Conservation (phyloP, 305 asterid species). For the Solanum chacoense region DNA sequence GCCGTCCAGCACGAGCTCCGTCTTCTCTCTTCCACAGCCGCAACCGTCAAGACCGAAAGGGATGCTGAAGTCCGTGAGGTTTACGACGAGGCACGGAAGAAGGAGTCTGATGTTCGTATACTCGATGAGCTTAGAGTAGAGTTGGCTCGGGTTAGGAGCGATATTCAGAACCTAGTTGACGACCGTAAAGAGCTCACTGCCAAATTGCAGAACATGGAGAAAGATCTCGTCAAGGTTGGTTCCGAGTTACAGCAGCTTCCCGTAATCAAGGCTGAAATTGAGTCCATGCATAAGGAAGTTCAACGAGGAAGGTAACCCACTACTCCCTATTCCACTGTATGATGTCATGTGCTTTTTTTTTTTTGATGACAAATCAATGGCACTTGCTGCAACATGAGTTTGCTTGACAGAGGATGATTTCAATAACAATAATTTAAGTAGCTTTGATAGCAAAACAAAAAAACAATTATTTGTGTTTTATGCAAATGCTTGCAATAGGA, state of each 20-base stretch:
- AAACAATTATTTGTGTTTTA: neutral
- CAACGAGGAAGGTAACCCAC: conserved; percentile 65
- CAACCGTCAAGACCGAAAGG: conserved; percentile 51
- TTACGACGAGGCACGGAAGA: conserved; percentile 37
- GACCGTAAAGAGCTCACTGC: conserved; percentile 37
- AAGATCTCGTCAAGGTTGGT: conserved; percentile 24
- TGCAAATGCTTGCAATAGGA: neutral
- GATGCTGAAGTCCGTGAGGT: conserved; percentile 65
- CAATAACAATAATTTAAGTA: neutral
- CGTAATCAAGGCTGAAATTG: conserved; percentile 39
- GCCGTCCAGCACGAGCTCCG: conserved; percentile 50
- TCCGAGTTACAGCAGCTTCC: conserved; percentile 33
- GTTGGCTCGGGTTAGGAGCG: conserved; percentile 39
- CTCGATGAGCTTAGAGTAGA: conserved; percentile 27
- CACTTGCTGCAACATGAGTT: neutral
- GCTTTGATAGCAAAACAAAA: neutral
- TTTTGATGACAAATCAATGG: neutral
- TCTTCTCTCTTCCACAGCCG: conserved; percentile 43
- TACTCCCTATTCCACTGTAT: neutral
- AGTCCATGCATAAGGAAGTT: conserved; percentile 36
- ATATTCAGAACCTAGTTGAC: conserved; percentile 29
- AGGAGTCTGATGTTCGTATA: conserved; percentile 55
- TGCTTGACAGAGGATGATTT: neutral
- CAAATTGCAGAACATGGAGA: conserved; percentile 36
- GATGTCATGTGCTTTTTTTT: neutral